Evolutionary conservation across 2,329 filamentous ascomycete genomes (phyloP).

Genomic region (Verruconis gallopava): DNA sequence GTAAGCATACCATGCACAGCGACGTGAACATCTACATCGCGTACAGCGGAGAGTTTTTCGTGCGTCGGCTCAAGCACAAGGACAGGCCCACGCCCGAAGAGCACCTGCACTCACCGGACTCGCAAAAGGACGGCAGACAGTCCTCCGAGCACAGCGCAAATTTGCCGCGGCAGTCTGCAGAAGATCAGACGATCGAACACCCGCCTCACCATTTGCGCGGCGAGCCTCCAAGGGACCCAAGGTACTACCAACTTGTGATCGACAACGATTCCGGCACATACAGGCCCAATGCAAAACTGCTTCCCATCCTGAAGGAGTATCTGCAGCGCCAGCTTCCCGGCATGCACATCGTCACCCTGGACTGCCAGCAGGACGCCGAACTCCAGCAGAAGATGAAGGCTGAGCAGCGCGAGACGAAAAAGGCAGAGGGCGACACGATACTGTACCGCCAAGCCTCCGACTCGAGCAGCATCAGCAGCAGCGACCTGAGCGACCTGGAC

Average conservation of each 20-base stretch:
- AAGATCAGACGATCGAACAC: constrained; percentile 37
- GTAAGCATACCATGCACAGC: constrained; percentile 95
- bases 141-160: constrained; percentile 38
- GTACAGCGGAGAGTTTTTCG: constrained; percentile 85
- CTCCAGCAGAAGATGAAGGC: constrained; percentile 62
- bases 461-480: constrained; percentile 35
- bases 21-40: constrained; percentile 86
- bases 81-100: constrained; percentile 24
- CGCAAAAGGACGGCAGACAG: constrained; percentile 20
- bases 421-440: constrained; percentile 40
- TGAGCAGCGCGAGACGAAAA: constrained; percentile 62
- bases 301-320: constrained; percentile 60
- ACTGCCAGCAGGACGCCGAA: constrained; percentile 60
- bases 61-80: constrained; percentile 52
- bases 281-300: constrained; percentile 63
- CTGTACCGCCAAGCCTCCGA: constrained; percentile 40
- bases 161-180: constrained; percentile 35
- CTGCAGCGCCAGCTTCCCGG: constrained; percentile 63
- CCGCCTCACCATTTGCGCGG: constrained; percentile 37
- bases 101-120: constrained; percentile 13
- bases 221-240: constrained; percentile 40
- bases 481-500: constrained; percentile 46
- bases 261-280: constrained; percentile 96
- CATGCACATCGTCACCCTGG: constrained; percentile 58
- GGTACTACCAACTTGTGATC: constrained; percentile 72